phyloP scores from a whole-genome alignment of 352 stramenopile genomes.

The Phytophthora rubi region DNA sequence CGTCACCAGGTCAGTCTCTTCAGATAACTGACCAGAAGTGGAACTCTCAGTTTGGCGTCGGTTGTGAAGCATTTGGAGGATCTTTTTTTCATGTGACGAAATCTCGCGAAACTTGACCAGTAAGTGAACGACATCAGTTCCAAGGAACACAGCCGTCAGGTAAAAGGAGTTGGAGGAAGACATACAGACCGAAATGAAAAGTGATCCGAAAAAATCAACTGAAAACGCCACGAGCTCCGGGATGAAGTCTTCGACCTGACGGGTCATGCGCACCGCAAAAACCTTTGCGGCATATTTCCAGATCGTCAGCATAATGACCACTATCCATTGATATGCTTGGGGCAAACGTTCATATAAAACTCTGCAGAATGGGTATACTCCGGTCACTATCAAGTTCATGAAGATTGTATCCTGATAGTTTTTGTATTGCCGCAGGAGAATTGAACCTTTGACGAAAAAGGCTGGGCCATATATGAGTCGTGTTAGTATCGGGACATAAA shows the following conservation, averaged over 20 bases:
- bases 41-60: no score
- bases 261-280: no score
- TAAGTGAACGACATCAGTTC: not conserved
- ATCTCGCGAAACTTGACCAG: constrained; percentile 13
- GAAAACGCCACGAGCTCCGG: not conserved
- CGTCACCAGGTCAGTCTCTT: no score
- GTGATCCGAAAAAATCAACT: constrained; percentile 21
- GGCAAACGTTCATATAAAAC: not conserved
- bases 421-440: no score
- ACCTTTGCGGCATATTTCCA: constrained; percentile 8
- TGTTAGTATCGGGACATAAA: no score
- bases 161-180: constrained; percentile 2
- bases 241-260: no score
- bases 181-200: constrained; percentile 30
- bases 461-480: no score
- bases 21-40: no score
- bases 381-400: no score
- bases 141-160: constrained; percentile 14
- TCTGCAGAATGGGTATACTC: constrained; percentile 7
- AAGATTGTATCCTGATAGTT: no score
- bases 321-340: not conserved
- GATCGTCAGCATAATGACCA: not conserved
- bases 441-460: no score
- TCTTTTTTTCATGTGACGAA: not conserved
- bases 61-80: not conserved